Base-by-base conservation (phyloP, 164 flowering plant species). In the Houttuynia cordata region DNA sequence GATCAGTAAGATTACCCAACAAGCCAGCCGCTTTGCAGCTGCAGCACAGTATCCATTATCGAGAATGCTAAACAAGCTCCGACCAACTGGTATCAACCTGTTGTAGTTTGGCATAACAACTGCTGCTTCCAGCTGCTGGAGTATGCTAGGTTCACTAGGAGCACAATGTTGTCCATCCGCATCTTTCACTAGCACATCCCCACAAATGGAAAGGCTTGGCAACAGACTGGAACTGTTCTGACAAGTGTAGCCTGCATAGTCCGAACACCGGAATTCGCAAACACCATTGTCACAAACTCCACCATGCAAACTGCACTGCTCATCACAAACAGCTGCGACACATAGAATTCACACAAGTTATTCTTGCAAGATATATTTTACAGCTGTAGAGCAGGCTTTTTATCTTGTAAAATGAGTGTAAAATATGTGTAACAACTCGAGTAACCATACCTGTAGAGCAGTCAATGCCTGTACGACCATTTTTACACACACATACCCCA, bases 251-350 rank as follows among this genome's bases (percentile, higher is more conserved):
- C 99, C 99, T 1, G 99, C 97, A 74, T 94, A 94, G 69, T 94
- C 99, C 5, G 99, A 94, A 74, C 99, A 94, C 0, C 99, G 91
- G 58, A 94, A 94, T 70, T 94, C 99, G 62, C 99, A 93, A 1
- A 83, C 81, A 10, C 99, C 97, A 67, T 93, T 84, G 66, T 93
- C 97, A 73, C 97, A 93, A 45, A 90, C 99, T 24, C 97, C 97
- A 53, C 99, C 99, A 73, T 91, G 99, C 61, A 90, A 86, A 69
- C 99, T 93, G 71, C 99, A 93, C 63, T 93, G 95, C 69, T 90
- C 95, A 58, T 93, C 92, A 39, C 99, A 93, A 62, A 83, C 81
- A 74, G 91, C 97, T 90, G 95, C 41, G 80, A 82, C 51, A 68
- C 47, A 19, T 52, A 6, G 56, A 20, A 53, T 53, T 20, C 8